Evolutionary conservation across 129 eudicot genomes (phyloP).

Genomic region (Logfia minima): DNA sequence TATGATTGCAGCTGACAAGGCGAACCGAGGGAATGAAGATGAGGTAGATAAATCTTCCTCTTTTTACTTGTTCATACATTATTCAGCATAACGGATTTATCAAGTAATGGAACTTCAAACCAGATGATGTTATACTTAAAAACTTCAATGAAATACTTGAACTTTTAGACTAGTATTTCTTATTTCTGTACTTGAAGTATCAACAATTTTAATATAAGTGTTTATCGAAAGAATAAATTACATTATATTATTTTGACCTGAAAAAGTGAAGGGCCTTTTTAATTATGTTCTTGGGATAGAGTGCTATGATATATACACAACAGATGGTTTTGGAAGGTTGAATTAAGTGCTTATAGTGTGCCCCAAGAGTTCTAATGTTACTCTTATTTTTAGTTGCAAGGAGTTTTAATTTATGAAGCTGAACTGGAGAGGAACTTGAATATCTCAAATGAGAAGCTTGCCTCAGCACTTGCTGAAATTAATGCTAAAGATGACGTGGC

Average conservation of each 20-base stretch:
- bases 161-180: neutral
- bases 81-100: neutral
- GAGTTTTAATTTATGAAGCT: constrained; percentile 57
- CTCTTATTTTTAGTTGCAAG: constrained; percentile 42
- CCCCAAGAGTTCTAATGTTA: neutral
- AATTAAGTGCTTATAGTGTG: neutral
- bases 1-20: constrained; percentile 43
- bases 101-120: neutral
- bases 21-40: constrained; percentile 46
- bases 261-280: neutral
- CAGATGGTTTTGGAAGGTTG: neutral
- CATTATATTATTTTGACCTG: neutral
- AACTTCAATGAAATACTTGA: neutral
- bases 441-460: constrained; percentile 58
- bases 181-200: neutral
- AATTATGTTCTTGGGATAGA: neutral
- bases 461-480: constrained; percentile 63
- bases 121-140: neutral
- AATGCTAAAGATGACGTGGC: constrained; percentile 68
- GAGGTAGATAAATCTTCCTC: constrained; percentile 43
- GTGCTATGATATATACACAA: neutral
- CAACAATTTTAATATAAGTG: neutral
- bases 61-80: neutral
- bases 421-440: constrained; percentile 66
- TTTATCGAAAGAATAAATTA: neutral